Percentiles rank a stretch among this genome's conserved stretches.
These are phyloP conservation scores for Erucastrum elatum DNA, from an alignment of 345 rosid species.

Conservation along the genomic window DNA sequence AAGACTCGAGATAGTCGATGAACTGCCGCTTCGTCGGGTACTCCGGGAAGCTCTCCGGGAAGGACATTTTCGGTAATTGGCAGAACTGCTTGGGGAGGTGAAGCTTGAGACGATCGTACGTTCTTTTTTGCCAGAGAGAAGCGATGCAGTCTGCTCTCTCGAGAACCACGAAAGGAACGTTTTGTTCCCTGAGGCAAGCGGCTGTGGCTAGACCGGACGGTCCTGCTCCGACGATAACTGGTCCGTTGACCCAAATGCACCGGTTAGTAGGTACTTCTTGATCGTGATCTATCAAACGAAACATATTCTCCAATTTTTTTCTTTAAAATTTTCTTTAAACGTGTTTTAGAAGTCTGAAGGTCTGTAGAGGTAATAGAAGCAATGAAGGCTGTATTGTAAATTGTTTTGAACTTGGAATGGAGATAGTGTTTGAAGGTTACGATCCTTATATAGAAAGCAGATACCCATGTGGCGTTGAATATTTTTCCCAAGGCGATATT, in stretches of 20 bases:
- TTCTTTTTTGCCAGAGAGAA: slow-evolving; percentile 75
- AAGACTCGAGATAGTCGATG: slow-evolving; percentile 70
- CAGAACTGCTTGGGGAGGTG: slow-evolving; percentile 85
- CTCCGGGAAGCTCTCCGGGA: slow-evolving; percentile 74
- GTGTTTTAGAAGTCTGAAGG: neutral
- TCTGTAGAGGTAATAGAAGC: neutral
- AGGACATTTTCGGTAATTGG: slow-evolving; percentile 74
- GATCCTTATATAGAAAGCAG: slow-evolving; percentile 29
- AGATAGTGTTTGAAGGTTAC: slow-evolving; percentile 13
- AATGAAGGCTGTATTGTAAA: slow-evolving; percentile 7
- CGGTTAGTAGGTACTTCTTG: slow-evolving; percentile 44
- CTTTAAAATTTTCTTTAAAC: neutral
- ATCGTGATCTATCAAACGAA: slow-evolving; percentile 47
- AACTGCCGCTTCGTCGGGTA: slow-evolving; percentile 72
- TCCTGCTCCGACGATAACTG: slow-evolving; percentile 82
- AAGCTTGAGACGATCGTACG: slow-evolving; percentile 83
- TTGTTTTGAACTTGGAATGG: slow-evolving; percentile 34
- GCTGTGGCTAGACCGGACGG: slow-evolving; percentile 84
- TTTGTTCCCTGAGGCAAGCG: slow-evolving; percentile 71
- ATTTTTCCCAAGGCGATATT: slow-evolving; percentile 16
- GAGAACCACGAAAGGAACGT: slow-evolving; percentile 68
- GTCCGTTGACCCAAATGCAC: slow-evolving; percentile 73
- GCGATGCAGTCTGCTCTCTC: slow-evolving; percentile 88
- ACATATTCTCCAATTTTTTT: slow-evolving; percentile 48
- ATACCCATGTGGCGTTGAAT: slow-evolving; percentile 38